Percentiles rank a stretch among this genome's conserved stretches.
phyloP scores from a whole-genome alignment of 2,329 filamentous ascomycete genomes.

The Ophiocordyceps sinensis region DNA sequence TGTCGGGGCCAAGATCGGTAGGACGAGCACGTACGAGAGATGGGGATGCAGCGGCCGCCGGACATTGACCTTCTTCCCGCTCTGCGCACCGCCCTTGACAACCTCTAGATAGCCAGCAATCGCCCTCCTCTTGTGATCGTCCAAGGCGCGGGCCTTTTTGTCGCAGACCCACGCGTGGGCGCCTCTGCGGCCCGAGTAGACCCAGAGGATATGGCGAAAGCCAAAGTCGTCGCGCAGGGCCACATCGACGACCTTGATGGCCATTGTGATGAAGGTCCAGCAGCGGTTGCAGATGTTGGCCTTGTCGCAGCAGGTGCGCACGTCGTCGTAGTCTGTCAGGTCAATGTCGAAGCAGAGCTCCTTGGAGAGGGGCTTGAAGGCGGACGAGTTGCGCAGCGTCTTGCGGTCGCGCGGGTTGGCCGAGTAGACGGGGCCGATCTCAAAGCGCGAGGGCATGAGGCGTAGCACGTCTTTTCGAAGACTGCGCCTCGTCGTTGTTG shows the following conservation, averaged over 20 bases:
- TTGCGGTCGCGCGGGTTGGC: constrained; percentile 92
- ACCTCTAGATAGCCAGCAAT: constrained; percentile 85
- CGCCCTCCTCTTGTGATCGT: constrained; percentile 72
- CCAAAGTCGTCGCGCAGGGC: constrained; percentile 89
- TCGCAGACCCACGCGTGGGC: constrained; percentile 98
- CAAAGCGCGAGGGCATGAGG: constrained; percentile 83
- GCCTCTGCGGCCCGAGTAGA: constrained; percentile 92
- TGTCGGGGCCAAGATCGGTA: too few species aligned
- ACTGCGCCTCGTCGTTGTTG: constrained; percentile 21
- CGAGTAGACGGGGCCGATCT: constrained; percentile 95
- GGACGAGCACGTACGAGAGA: constrained; percentile 40
- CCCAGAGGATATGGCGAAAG: constrained; percentile 94
- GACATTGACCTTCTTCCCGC: constrained; percentile 75
- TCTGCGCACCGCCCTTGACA: constrained; percentile 71
- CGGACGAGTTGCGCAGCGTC: constrained; percentile 60
- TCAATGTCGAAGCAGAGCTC: constrained; percentile 99
- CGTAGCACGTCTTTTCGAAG: constrained; percentile 84
- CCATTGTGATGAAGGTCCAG: constrained; percentile 97
- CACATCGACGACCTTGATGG: constrained; percentile 81
- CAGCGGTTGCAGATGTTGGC: constrained; percentile 89
- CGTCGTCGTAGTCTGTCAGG: constrained; percentile 95
- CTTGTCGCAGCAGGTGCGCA: constrained; percentile 87
- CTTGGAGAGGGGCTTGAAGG: constrained; percentile 79
- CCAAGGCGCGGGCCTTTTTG: constrained; percentile 66
- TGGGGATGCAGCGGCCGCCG: constrained; percentile 83